These are phyloP conservation scores for Cutaneotrichosporon daszewskae DNA, from an alignment of 1,284 basidiomycete species.

Conservation along the genomic window DNA sequence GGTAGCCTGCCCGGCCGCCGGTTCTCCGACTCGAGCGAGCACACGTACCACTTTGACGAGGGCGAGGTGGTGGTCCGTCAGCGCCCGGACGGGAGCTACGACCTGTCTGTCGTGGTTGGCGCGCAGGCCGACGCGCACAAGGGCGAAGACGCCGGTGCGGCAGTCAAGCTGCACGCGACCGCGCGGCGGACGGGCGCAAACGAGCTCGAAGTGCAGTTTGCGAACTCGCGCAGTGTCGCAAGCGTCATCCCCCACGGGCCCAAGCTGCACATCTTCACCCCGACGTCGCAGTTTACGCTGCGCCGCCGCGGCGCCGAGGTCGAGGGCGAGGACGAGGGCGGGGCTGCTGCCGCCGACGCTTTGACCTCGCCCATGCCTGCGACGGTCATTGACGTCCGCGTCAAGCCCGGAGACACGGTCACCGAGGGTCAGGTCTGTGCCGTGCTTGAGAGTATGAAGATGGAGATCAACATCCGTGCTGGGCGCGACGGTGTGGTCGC, in stretches of 20 bases:
- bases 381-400: constrained; percentile 76
- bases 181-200: constrained; percentile 16
- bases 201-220: constrained; percentile 30
- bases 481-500: constrained; percentile 62
- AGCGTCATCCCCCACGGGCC: constrained; percentile 33
- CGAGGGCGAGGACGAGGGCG: constrained; percentile 16
- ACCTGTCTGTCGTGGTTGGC: constrained; percentile 13
- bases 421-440: constrained; percentile 72
- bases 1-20: constrained; percentile 60
- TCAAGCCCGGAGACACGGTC: constrained; percentile 68
- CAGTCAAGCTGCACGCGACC: constrained; percentile 8
- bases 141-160: constrained; percentile 9
- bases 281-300: constrained; percentile 25
- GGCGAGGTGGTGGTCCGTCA: constrained; percentile 20
- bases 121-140: constrained; percentile 3
- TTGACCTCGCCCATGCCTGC: constrained; percentile 72
- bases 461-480: constrained; percentile 77
- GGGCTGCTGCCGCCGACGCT: constrained; percentile 15
- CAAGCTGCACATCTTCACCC: constrained; percentile 39
- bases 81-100: constrained; percentile 14
- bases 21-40: constrained; percentile 54
- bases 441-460: constrained; percentile 93
- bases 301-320: constrained; percentile 17
- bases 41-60: constrained; percentile 29
- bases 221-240: constrained; percentile 12